Base-by-base conservation (phyloP, 2,329 filamentous ascomycete genomes). In the Rachicladosporium sp. region DNA sequence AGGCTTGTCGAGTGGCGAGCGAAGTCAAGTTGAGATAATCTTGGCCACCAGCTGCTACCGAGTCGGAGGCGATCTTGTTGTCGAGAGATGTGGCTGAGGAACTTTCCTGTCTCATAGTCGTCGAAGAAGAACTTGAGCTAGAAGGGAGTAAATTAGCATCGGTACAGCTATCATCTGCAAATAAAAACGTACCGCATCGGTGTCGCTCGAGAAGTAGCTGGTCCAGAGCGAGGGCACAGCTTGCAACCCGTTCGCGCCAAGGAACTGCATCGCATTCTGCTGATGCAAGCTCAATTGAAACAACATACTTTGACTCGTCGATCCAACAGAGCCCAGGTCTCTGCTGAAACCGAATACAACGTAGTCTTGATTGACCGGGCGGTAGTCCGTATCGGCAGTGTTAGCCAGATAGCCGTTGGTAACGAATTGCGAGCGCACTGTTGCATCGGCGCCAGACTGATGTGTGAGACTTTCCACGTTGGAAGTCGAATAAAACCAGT, bases 311-410 rank as follows among this genome's bases (percentile, higher is more conserved):
- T 55, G 54, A 2, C 58, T 39, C 8, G 53, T 45, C 0, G 59
- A 54, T 2, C 52, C 54, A 0, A 75, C 63, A 4, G 52, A 52
- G 3, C 69, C 70, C 30, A 74, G 51, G 40, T 73, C 58, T n/a
- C 64, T 55, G 10, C 71, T 60, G 46, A 71, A 72, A 6, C 57
- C 71, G 49, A 73, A 73, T 0, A 73, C 69, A 1, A 68, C 70
- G 59, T 65, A 74, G 13, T 58, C 45, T 9, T 61, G 48, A 11
- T 61, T 65, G 46, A 73, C 68, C 1, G 64, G 60, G 31, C 71
- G 62, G 44, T 65, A 74, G 29, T 65, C 60, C 10, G 55, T 60
- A 44, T 74, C 67, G 15, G 59, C 51, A 1, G 57, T 55, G 40
- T 71, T 65, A 27, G 53, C 45, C 12, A 76, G 59, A 9, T 44